Base-by-base conservation (phyloP, 306 rosid species). In the Luffa acutangula region DNA sequence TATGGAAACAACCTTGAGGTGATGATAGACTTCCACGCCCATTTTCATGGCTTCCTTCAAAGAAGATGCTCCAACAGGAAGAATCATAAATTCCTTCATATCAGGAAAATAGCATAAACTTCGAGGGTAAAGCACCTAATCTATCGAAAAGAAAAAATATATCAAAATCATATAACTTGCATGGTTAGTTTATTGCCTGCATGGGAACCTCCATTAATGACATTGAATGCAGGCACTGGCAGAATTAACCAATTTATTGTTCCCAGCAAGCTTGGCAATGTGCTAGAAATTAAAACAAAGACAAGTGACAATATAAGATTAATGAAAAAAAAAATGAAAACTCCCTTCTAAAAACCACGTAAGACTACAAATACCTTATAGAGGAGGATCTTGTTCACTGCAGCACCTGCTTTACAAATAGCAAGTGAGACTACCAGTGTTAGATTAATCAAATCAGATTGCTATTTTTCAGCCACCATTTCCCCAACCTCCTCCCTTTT, bases 11-110 rank as follows among this genome's bases (percentile, higher is more conserved):
- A 94, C 98, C 98, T 94, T 94, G 85, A 94, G 84, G 80, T 92
- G 49, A 90, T 94, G 98, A 80, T 94, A 94, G 20, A 94, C 97
- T 94, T 94, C 98, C 53, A 92, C 96, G 7, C 98, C 98, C 97
- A 94, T 94, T 87, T 94, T 94, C 98, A 94, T 94, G 85, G 98
- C 96, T 83, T 94, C 98, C 80, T 94, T 94, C 89, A 94, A 92
- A 77, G 97, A 83, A 81, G 90, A 86, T 79, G 98, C 98, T 65
- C 98, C 98, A 78, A 90, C 85, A 12, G 97, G 98, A 83, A 94
- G 97, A 87, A 94, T 86, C 98, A 94, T 94, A 83, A 94, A 94
- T 82, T 94, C 97, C 97, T 94, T 90, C 87, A 86, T 12, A 76
- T 25, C 25, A 46, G 76, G 45, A 3, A 62, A 33, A 59, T 59